Evolutionary conservation across 495 filamentous ascomycete species (phyloP).

Genomic region (Rostrohypoxylon terebratum): DNA sequence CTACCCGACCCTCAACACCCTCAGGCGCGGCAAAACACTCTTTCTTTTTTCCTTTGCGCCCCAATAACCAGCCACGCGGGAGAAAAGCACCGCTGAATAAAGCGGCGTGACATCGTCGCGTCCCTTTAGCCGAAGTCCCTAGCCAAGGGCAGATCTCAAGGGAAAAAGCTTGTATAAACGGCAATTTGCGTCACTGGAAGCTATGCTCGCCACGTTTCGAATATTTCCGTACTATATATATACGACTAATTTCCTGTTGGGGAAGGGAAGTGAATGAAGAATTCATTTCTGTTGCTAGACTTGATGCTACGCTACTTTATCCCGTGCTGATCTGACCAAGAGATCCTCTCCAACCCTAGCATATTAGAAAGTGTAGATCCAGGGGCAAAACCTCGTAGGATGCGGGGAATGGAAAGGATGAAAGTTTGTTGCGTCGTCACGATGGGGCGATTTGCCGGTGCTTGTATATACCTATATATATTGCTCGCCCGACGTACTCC

Average conservation of each 20-base stretch:
- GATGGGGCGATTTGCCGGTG: constrained; percentile 20
- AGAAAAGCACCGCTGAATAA: constrained; percentile 33
- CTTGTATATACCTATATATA: constrained; percentile 28
- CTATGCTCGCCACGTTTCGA: constrained; percentile 16
- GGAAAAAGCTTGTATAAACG: constrained; percentile 38
- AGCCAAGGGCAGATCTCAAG: constrained; percentile 3
- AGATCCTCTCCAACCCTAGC: neutral
- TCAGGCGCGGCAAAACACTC: neutral
- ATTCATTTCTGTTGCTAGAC: neutral
- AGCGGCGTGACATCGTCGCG: constrained; percentile 10
- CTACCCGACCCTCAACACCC: neutral
- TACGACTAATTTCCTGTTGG: constrained; percentile 17
- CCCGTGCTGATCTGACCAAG: constrained; percentile 10
- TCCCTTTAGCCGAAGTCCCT: constrained; percentile 22
- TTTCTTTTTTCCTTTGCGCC: constrained; percentile 10
- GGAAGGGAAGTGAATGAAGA: neutral
- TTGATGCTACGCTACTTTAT: constrained; percentile 20
- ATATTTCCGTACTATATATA: constrained; percentile 17
- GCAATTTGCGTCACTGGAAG: constrained; percentile 16
- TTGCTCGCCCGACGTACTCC: neutral
- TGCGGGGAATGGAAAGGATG: constrained; percentile 31
- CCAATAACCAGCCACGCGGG: constrained; percentile 27
- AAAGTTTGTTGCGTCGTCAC: constrained; percentile 32
- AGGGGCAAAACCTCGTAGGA: constrained; percentile 21
- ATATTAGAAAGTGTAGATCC: constrained; percentile 24